A percentile compares a stretch with the other conserved stretches of the same genome.
phyloP scores from a whole-genome alignment of 352 stramenopile species.

The Phytophthora fragariae region DNA sequence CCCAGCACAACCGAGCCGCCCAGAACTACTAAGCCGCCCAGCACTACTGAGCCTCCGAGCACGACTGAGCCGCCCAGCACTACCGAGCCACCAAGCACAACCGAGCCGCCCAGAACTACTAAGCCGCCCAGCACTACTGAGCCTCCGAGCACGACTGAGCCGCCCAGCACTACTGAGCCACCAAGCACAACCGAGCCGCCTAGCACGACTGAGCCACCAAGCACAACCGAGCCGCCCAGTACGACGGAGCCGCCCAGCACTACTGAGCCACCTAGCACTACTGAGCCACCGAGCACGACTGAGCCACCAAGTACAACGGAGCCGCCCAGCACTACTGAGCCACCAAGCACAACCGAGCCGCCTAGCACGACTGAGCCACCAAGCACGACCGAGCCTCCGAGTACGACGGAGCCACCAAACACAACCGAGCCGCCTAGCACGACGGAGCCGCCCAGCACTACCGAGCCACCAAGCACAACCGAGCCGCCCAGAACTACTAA shows the following conservation, averaged over 20 bases:
- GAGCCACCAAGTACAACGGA: not conserved
- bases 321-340: not conserved
- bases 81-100: not conserved
- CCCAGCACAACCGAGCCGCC: too few relatives aligned
- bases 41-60: not conserved
- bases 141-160: too few relatives aligned
- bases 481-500: too few relatives aligned
- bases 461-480: too few relatives aligned
- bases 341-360: not conserved
- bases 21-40: not conserved
- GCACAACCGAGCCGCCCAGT: too few relatives aligned
- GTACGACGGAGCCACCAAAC: not conserved
- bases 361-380: not conserved
- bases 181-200: too few relatives aligned
- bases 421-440: too few relatives aligned
- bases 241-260: too few relatives aligned
- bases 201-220: too few relatives aligned
- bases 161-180: too few relatives aligned
- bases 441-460: too few relatives aligned
- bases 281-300: not conserved
- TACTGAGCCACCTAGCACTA: too few relatives aligned
- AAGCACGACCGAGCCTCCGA: not conserved
- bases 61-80: not conserved
- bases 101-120: not conserved
- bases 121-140: not conserved